Conservation (phyloP, 2,329 filamentous ascomycete genomes). For the Diaporthe sp. region DNA sequence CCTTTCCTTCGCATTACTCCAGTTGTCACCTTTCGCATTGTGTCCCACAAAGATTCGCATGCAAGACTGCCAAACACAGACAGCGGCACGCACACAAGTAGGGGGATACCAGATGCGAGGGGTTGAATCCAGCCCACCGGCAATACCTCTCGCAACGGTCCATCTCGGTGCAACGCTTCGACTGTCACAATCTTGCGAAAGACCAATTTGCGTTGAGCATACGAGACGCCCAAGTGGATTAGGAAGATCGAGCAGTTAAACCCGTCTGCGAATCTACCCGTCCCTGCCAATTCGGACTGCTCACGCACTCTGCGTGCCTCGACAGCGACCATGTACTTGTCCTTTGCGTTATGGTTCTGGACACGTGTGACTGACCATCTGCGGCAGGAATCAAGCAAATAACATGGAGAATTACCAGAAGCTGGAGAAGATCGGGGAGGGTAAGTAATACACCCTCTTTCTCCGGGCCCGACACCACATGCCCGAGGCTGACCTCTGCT, state of each 20-base stretch:
- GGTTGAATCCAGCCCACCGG: neutral
- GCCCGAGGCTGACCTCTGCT: neutral
- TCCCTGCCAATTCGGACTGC: neutral
- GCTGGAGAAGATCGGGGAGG: conserved; percentile 84
- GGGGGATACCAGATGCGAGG: neutral
- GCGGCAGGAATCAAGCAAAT: conserved; percentile 1
- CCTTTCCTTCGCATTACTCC: neutral
- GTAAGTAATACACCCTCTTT: conserved; percentile 54
- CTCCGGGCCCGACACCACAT: neutral
- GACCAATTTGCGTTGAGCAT: neutral
- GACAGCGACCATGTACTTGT: conserved; percentile 1
- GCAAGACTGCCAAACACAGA: neutral
- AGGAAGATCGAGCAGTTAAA: conserved; percentile 4
- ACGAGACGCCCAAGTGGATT: conserved; percentile 7
- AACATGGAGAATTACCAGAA: conserved; percentile 75
- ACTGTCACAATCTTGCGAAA: conserved; percentile 2
- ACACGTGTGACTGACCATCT: conserved; percentile 2
- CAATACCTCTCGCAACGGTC: neutral
- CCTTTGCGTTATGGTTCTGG: neutral
- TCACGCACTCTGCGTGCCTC: neutral
- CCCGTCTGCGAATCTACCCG: neutral
- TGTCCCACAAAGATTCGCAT: neutral
- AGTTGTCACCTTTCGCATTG: neutral
- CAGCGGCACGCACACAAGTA: neutral
- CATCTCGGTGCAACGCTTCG: neutral